Conservation (phyloP, 768 basidiomycete species). For the Collybia sordida region DNA sequence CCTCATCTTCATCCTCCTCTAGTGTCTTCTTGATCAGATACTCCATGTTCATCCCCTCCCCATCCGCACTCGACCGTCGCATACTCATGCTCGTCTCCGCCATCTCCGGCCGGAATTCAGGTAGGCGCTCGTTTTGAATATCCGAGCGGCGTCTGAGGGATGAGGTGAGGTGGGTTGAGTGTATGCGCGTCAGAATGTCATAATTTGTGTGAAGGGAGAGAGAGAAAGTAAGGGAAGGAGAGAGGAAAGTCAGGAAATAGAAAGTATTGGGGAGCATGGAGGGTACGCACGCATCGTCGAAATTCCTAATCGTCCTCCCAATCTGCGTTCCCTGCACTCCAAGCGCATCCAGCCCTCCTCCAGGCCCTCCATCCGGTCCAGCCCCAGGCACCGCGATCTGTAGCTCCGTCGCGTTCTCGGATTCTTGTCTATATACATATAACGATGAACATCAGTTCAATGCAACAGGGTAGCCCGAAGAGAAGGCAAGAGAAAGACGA, state of each 20-base stretch:
- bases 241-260: constrained; percentile 1
- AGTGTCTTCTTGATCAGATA: constrained; percentile 60
- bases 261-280: constrained; percentile 2
- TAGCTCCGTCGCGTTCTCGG: constrained; percentile 77
- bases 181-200: no score
- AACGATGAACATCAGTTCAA: neutral
- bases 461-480: neutral
- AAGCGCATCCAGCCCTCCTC: constrained; percentile 43
- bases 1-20: constrained; percentile 55
- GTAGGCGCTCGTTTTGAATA: constrained; percentile 73
- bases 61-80: constrained; percentile 41
- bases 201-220: no score
- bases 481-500: neutral
- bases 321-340: constrained; percentile 61
- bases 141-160: constrained; percentile 64
- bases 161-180: no score
- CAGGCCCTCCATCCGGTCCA: constrained; percentile 22
- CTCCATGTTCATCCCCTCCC: constrained; percentile 60
- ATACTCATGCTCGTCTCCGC: constrained; percentile 58
- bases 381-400: constrained; percentile 31
- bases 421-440: constrained; percentile 57
- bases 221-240: no score
- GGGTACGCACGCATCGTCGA: constrained; percentile 70
- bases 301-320: constrained; percentile 61
- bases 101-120: constrained; percentile 43